Base-by-base conservation (phyloP, 1,139 yeast species). In the Pichia terricola region DNA sequence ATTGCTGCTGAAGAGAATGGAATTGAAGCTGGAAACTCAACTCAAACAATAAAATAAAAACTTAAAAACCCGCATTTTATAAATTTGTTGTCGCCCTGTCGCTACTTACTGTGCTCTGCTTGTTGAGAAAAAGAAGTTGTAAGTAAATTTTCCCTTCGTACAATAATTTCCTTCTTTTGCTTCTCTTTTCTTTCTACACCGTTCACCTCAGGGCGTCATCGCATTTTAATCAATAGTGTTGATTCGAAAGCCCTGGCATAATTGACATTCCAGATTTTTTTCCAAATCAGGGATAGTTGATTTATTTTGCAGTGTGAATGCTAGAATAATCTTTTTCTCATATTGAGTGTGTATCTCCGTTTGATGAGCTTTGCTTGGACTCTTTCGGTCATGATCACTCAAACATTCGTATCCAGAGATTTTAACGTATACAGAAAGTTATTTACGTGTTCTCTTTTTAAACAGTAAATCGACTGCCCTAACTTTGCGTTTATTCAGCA, bases 341-440 rank as follows among this genome's bases (percentile, higher is more conserved):
- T 42, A 43, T 34, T 11, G 35, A 45, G 47, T 45, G 50, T 45
- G 48, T 47, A 47, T 47, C 50, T 47, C 50, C 50, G 50, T 42
- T 43, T 47, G 49, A 45, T 41, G 50, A 47, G 49, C 49, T 26
- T 26, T 28, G 49, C 50, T 22, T 26, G 43, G 50, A 47, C 39
- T 43, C 50, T 47, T 35, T 47, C 49, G 50, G 50, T 47, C 50
- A 47, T 47, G 30, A 39, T 47, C 50, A 45, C 47, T 44, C 35
- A 38, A 40, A 47, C 50, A 47, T 42, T 11, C 11, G 11, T 30
- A 30, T 30, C 10, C 25, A 8, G 30, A 26, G 33, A 8, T 8
- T 30, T 8, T 30, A 8, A 8, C 10, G 10, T 30, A 11, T 11
- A 8, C 10, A 11, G 8, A 6, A 7, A 5, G 25, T 5, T 16